Evolutionary conservation across 2,329 filamentous ascomycete species (phyloP), one percentile per base, ranked within the genome.

Genomic region (Monosporascus sp.): DNA sequence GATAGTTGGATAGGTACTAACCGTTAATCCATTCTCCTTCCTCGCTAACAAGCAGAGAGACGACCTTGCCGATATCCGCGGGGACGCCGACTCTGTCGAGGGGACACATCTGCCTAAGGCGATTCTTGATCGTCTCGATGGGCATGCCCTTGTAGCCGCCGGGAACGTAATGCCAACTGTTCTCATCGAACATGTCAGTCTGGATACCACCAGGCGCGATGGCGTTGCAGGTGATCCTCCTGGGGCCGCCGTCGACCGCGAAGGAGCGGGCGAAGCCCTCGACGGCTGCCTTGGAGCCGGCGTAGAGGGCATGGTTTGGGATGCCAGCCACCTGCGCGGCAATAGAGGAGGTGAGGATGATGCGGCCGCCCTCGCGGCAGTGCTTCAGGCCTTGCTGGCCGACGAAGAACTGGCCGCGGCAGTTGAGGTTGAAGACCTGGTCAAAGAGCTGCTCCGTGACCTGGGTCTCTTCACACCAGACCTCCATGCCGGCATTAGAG

Each of bases 161-260:
- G 14, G 82, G 81, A 20, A 81, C 80, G 67, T 85, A 85, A 65
- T 83, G 80, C 82, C 82, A 86, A 24, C 83, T 78, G 69, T 87
- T 87, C 70, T 82, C 78, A 56, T 85, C 78, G 74, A 87, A 90
- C 87, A 90, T 90, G 69, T 90, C 88, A 44, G 78, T 85, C 78
- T 88, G 87, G 74, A 89, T 85, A 45, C 86, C 86, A 52, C 86
- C 86, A 2, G 86, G 86, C 2, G 86, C 86, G 47, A 89, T 84
- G 59, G 84, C 85, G 63, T 89, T 89, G 71, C 87, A 85, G 0
- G 86, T 89, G 65, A 89, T 84, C 49, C 82, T 79, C 63, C 80
- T 79, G 62, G 76, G 77, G 54, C 86, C 86, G 68, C 86, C 88
- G 71, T 89, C 86, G 50, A 85, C 86, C 7, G 86, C 82, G 64